Percentiles rank a stretch among this genome's conserved stretches.
Evolutionary conservation across 2,329 filamentous ascomycete genomes (phyloP).

Genomic region (Alternaria ventricosa): DNA sequence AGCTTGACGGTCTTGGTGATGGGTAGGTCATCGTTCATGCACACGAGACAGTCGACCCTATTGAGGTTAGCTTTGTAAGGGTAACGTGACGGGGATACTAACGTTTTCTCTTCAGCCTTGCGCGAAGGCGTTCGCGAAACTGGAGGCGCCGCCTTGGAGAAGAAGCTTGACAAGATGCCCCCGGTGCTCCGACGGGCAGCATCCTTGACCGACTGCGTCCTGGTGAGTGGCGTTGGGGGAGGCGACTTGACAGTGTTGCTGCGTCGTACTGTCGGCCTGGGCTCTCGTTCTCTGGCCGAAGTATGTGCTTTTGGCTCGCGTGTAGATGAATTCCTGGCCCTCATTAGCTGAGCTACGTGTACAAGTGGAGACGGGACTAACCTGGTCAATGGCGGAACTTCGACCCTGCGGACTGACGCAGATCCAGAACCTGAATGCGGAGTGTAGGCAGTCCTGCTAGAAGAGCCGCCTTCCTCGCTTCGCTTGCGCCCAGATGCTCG

Average conservation of each 20-base stretch:
- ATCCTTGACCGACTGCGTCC: constrained; percentile 36
- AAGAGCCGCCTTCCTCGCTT: constrained; percentile 45
- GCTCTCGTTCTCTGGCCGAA: constrained; percentile 30
- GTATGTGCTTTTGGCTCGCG: constrained; percentile 40
- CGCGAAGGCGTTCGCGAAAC: constrained; percentile 30
- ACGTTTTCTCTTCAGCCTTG: constrained; percentile 34
- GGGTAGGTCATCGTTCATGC: constrained; percentile 71
- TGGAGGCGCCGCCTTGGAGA: constrained; percentile 37
- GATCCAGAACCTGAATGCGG: constrained; percentile 42
- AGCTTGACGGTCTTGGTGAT: constrained; percentile 71
- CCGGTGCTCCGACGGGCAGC: constrained; percentile 40
- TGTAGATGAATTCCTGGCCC: constrained; percentile 36
- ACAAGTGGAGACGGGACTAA: constrained; percentile 18
- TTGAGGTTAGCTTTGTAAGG: constrained; percentile 17
- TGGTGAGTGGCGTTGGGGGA: constrained; percentile 29
- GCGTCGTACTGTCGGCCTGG: constrained; percentile 38
- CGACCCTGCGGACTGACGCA: constrained; percentile 36
- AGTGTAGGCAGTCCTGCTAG: constrained; percentile 43
- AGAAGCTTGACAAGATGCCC: constrained; percentile 42
- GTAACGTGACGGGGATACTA: not conserved
- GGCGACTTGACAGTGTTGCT: constrained; percentile 39
- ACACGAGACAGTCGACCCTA: constrained; percentile 75
- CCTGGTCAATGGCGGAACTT: constrained; percentile 42
- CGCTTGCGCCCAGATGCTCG: constrained; percentile 36
- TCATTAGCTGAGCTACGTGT: constrained; percentile 22